Percentiles rank a stretch among this genome's conserved stretches.
These are phyloP conservation scores for Priceomyces haplophilus DNA, from an alignment of 805 yeast species.

Conservation along the genomic window DNA sequence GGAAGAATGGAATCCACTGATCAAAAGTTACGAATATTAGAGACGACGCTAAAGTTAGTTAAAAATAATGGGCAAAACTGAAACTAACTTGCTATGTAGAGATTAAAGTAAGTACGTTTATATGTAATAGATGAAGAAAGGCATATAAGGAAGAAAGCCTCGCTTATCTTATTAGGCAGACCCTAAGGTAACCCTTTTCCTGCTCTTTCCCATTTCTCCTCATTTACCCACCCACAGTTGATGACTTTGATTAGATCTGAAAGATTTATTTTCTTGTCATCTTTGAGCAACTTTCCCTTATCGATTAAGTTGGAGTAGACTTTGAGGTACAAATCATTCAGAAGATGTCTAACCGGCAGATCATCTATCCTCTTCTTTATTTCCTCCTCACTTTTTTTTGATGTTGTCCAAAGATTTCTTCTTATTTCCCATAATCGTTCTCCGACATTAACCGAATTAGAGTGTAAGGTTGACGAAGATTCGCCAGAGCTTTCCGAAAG, in stretches of 20 bases:
- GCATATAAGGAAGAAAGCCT: neutral
- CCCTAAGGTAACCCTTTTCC: slow-evolving; percentile 34
- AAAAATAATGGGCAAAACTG: slow-evolving; percentile 7
- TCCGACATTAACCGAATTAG: slow-evolving; percentile 38
- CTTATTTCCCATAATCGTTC: slow-evolving; percentile 66
- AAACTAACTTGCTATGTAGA: neutral
- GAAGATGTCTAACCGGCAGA: slow-evolving; percentile 32
- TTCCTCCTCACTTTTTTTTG: slow-evolving; percentile 18
- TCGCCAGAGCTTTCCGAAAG: slow-evolving; percentile 9
- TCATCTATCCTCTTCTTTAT: slow-evolving; percentile 10
- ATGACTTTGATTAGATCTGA: slow-evolving; percentile 68
- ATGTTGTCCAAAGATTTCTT: slow-evolving; percentile 62
- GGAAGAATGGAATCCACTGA: slow-evolving; percentile 64
- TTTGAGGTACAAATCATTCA: slow-evolving; percentile 51
- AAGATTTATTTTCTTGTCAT: slow-evolving; percentile 61
- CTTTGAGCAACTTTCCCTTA: slow-evolving; percentile 62
- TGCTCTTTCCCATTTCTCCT: slow-evolving; percentile 68
- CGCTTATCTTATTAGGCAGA: neutral
- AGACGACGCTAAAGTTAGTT: slow-evolving; percentile 42
- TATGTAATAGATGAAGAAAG: neutral
- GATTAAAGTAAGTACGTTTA: neutral
- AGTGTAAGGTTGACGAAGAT: slow-evolving; percentile 7
- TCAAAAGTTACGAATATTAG: slow-evolving; percentile 69
- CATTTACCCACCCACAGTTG: slow-evolving; percentile 81
- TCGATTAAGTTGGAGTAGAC: slow-evolving; percentile 70